phyloP scores from a whole-genome alignment of 352 stramenopile genomes.

The Pythium coloratum region DNA sequence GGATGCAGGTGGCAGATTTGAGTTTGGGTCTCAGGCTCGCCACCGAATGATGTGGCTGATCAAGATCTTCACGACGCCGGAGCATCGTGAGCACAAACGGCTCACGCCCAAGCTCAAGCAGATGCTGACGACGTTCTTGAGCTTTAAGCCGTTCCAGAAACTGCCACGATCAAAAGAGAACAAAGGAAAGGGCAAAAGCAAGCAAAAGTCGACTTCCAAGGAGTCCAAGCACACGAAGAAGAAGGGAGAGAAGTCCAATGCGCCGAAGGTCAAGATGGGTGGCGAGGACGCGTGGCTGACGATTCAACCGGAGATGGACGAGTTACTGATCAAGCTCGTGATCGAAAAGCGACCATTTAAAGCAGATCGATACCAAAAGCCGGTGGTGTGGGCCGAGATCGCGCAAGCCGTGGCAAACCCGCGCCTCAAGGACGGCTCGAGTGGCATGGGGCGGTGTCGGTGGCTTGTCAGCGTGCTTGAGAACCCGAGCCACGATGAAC shows the following conservation, averaged over 20 bases:
- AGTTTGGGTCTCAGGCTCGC: neutral
- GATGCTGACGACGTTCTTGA: neutral
- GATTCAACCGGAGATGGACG: neutral
- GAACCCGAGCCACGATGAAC: neutral
- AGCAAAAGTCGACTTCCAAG: neutral
- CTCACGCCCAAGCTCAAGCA: neutral
- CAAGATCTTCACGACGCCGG: neutral
- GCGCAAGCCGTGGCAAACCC: neutral
- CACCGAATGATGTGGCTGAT: neutral
- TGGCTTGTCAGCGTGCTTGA: constrained; percentile 2
- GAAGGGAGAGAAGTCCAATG: neutral
- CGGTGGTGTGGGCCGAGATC: neutral
- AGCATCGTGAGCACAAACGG: neutral
- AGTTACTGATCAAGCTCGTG: neutral
- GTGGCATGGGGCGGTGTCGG: neutral
- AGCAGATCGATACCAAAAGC: neutral
- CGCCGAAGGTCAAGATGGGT: neutral
- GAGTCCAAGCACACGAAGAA: too few relatives aligned
- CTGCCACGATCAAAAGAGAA: neutral
- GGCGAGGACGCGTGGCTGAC: neutral
- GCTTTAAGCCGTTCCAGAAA: neutral
- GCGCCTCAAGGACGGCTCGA: neutral
- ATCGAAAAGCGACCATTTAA: constrained; percentile 1
- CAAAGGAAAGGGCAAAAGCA: neutral
- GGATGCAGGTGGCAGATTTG: neutral